Conservation (phyloP, 176 grass and related monocot species). For the Lolium perenne region DNA sequence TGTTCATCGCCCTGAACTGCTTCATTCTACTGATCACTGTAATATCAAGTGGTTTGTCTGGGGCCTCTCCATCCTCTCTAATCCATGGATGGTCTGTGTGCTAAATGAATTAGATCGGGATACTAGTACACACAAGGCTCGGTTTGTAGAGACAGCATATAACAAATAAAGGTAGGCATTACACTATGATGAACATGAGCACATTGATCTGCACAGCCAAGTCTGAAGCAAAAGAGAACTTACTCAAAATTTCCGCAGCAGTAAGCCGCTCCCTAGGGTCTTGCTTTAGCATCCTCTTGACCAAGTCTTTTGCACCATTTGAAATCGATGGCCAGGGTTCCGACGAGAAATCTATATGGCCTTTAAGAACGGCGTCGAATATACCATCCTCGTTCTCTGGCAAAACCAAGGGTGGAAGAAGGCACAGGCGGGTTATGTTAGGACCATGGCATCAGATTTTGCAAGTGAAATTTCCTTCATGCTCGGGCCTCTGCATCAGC, state of each 20-base stretch:
- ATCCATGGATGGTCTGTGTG: conserved; percentile 84
- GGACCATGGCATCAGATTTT: neutral
- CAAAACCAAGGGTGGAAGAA: conserved; percentile 10
- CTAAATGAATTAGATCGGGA: conserved; percentile 49
- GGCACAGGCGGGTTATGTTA: neutral
- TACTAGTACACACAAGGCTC: conserved; percentile 14
- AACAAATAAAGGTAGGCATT: neutral
- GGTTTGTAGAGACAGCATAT: neutral
- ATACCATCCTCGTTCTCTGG: conserved; percentile 92
- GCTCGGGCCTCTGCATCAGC: neutral
- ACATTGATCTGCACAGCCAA: neutral
- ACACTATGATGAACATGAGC: conserved; percentile 12
- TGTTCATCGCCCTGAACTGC: conserved; percentile 98
- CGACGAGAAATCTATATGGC: conserved; percentile 80
- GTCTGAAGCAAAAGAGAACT: neutral
- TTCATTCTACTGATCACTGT: conserved; percentile 93
- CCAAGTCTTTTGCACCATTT: conserved; percentile 66
- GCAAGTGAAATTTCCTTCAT: neutral
- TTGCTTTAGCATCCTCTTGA: conserved; percentile 85
- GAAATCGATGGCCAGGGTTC: conserved; percentile 95
- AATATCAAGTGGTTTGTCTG: conserved; percentile 88
- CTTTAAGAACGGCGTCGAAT: conserved; percentile 79
- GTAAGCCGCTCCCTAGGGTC: conserved; percentile 84
- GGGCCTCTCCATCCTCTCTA: conserved; percentile 86
- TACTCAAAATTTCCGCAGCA: conserved; percentile 87